A percentile compares a stretch with the other conserved stretches of the same genome.
Evolutionary conservation across 805 yeast species (phyloP).

Genomic region (Kodamaea neixiangensis): DNA sequence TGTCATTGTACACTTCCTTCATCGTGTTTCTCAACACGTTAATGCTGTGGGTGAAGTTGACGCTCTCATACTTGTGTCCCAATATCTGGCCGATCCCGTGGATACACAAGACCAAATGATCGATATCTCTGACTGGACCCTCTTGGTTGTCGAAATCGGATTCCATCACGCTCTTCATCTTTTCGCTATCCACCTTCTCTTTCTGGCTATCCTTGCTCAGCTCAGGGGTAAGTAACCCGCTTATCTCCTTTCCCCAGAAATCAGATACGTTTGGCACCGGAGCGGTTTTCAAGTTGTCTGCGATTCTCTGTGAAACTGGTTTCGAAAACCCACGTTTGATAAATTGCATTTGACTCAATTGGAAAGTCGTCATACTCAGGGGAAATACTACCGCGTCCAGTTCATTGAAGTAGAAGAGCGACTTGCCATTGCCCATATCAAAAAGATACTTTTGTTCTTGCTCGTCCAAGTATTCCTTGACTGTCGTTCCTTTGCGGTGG

Average conservation of each 20-base stretch:
- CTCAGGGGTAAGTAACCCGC: slow-evolving; percentile 22
- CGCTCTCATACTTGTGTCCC: slow-evolving; percentile 74
- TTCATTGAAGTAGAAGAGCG: slow-evolving; percentile 42
- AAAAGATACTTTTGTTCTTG: slow-evolving; percentile 12
- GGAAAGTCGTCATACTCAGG: slow-evolving; percentile 43
- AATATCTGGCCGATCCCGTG: slow-evolving; percentile 95
- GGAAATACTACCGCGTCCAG: slow-evolving; percentile 51
- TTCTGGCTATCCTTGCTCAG: slow-evolving; percentile 14
- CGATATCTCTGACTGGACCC: slow-evolving; percentile 34
- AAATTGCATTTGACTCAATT: slow-evolving; percentile 38
- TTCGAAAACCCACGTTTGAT: slow-evolving; percentile 53
- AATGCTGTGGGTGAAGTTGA: slow-evolving; percentile 85
- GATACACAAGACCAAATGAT: slow-evolving; percentile 78
- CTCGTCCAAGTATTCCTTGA: slow-evolving; percentile 3
- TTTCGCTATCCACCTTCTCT: slow-evolving; percentile 14
- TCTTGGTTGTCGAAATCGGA: slow-evolving; percentile 48
- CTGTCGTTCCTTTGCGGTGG: slow-evolving; percentile 15
- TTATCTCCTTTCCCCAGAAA: slow-evolving; percentile 31
- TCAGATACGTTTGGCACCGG: slow-evolving; percentile 38
- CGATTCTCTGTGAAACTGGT: slow-evolving; percentile 30
- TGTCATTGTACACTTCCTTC: slow-evolving; percentile 48
- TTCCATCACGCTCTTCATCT: slow-evolving; percentile 47
- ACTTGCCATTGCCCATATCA: slow-evolving; percentile 34
- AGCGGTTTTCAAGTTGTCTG: slow-evolving; percentile 32
- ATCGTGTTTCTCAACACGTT: slow-evolving; percentile 62